These are phyloP conservation scores for Vigna reflexopilosa DNA, from an alignment of 306 rosid species.

Conservation along the genomic window DNA sequence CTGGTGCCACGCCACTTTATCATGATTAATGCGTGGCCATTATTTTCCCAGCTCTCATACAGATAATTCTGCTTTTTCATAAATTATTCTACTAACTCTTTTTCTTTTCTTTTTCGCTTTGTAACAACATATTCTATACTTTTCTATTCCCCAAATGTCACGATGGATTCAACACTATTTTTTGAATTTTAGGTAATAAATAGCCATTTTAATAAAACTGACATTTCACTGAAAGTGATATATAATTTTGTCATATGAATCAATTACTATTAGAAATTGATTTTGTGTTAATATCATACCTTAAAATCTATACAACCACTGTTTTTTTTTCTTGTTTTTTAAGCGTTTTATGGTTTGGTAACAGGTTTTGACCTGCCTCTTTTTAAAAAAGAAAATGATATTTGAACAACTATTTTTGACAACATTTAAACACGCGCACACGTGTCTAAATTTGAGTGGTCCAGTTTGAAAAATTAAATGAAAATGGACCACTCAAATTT, in stretches of 20 bases:
- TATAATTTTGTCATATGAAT: too few relatives aligned
- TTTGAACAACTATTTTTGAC: too few relatives aligned
- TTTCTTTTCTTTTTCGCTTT: not conserved
- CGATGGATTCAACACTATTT: not conserved
- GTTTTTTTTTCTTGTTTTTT: not conserved
- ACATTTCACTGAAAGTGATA: too few relatives aligned
- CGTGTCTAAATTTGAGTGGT: too few relatives aligned
- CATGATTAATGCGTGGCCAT: conserved; percentile 31
- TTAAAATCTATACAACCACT: not conserved
- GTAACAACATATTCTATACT: not conserved
- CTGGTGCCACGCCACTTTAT: not conserved
- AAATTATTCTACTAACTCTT: not conserved
- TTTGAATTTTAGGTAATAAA: too few relatives aligned
- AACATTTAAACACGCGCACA: too few relatives aligned
- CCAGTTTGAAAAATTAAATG: too few relatives aligned
- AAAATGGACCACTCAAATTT: too few relatives aligned
- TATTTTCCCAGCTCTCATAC: conserved; percentile 11
- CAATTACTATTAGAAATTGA: too few relatives aligned
- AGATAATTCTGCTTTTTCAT: conserved; percentile 19
- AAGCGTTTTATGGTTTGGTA: not conserved
- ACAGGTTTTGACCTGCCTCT: not conserved
- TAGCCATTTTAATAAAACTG: not conserved
- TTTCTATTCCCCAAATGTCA: not conserved
- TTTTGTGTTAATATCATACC: not conserved
- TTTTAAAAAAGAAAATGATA: too few relatives aligned